phyloP scores from a whole-genome alignment of 2,329 filamentous ascomycete genomes.

The Bipolaris cookei region DNA sequence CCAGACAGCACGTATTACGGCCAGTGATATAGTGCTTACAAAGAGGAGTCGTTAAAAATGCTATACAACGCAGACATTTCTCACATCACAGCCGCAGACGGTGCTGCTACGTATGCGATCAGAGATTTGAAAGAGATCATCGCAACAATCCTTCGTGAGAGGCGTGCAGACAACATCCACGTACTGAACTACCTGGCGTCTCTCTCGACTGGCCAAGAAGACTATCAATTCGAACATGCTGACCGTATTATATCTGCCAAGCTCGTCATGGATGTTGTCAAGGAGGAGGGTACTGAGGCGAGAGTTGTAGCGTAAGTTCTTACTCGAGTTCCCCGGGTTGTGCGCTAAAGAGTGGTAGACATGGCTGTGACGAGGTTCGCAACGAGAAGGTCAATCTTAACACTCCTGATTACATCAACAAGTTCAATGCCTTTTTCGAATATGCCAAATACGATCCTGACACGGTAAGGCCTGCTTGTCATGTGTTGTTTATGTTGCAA shows the following conservation, averaged over 20 bases:
- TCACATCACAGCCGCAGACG: constrained; percentile 27
- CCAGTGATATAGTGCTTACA: constrained; percentile 22
- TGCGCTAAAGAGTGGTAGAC: constrained; percentile 19
- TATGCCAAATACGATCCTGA: constrained; percentile 32
- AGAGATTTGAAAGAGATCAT: constrained; percentile 26
- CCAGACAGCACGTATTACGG: constrained; percentile 33
- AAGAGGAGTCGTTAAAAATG: constrained; percentile 26
- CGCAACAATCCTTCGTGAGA: constrained; percentile 21
- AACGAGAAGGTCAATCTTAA: constrained; percentile 4
- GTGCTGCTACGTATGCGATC: constrained; percentile 29
- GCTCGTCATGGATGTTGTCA: constrained; percentile 33
- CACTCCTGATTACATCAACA: constrained; percentile 8
- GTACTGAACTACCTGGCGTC: constrained; percentile 31
- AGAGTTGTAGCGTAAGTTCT: constrained; percentile 24
- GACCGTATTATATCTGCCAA: constrained; percentile 37
- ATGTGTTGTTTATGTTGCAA: not conserved
- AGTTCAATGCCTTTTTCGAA: constrained; percentile 24
- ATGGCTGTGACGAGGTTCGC: constrained; percentile 28
- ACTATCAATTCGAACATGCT: constrained; percentile 29
- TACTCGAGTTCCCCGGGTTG: not conserved
- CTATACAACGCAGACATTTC: constrained; percentile 29
- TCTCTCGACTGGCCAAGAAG: constrained; percentile 17
- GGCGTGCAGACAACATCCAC: constrained; percentile 25
- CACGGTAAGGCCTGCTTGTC: constrained; percentile 20
- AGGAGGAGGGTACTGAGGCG: constrained; percentile 16